phyloP scores from a whole-genome alignment of 129 eudicot species.

The Tanacetum coccineum region DNA sequence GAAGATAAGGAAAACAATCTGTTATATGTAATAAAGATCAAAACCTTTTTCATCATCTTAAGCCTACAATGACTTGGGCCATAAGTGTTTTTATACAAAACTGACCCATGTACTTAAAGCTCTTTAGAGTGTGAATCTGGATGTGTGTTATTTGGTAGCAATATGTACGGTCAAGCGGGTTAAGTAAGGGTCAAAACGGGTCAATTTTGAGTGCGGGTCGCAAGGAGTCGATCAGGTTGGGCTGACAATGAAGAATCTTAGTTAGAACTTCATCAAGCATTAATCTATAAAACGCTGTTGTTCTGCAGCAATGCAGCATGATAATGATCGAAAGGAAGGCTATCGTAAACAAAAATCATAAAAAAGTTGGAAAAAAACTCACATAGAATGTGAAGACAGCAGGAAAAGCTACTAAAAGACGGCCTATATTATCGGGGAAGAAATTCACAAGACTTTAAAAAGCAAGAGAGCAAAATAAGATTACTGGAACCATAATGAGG shows the following conservation, averaged over 20 bases:
- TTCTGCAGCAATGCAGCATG: background rate
- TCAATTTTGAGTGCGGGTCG: no score
- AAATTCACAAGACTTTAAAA: slow-evolving; percentile 39
- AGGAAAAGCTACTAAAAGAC: slow-evolving; percentile 33
- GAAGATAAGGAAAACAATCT: slow-evolving; percentile 50
- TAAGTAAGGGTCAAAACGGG: no score
- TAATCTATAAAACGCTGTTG: background rate
- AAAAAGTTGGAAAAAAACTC: slow-evolving; percentile 19
- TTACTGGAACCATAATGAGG: slow-evolving; percentile 46
- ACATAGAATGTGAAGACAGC: slow-evolving; percentile 42
- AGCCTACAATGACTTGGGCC: slow-evolving; percentile 11
- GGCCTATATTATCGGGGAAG: slow-evolving; percentile 33
- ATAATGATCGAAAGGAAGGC: background rate
- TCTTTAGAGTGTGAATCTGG: no score
- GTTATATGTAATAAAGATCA: background rate
- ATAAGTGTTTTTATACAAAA: background rate
- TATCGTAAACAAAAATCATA: background rate
- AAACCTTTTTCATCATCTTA: background rate
- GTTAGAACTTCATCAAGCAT: no score
- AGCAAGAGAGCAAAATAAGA: slow-evolving; percentile 50
- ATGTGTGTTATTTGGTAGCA: background rate
- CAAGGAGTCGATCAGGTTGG: no score
- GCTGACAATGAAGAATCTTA: no score
- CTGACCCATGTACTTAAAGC: background rate
- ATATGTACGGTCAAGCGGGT: background rate